Evolutionary conservation across 345 rosid species (phyloP), one percentile per base, ranked within the genome.

Genomic region (Mangifera indica): DNA sequence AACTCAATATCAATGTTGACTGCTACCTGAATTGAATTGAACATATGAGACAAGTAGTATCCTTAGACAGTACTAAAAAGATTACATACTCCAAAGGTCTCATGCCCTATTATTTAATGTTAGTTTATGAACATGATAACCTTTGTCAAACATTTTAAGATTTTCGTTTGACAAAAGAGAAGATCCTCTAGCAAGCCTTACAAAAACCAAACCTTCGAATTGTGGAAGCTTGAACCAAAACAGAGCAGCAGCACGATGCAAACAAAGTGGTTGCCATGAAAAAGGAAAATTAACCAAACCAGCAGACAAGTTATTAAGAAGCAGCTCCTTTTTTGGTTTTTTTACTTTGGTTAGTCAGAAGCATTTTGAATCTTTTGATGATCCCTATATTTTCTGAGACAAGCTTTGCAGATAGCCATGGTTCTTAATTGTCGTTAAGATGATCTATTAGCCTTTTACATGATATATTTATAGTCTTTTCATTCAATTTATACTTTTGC

Each of bases 1-100:
- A 88, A 82, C 57, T 86, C 85, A 60, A 93, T 86, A 77, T 84
- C 96, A 67, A 93, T 73, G 77, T 88, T 83, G 52, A 88, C 70
- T 46, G 83, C 91, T 63, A 85, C 81, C 97, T 93, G 82, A 54
- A 74, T 69, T 61, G 53, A 72, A 78, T 17, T 32, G 62, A 63
- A 65, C 45, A 62, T 48, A 63, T 32, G 32, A 75, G 74, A 63
- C 17, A 69, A 77, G 29, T 46, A 67, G 55, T 18, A 21, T 54
- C 56, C 32, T 18, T 5, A 21, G 57, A 73, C 46, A 72, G 37
- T 46, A 58, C 48, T 7, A n/a, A 25, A 44, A 74, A 76, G 40
- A 45, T 22, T n/a, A 46, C 24, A 52, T 22, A 54, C 69, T 74
- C 59, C 32, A 69, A 17, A 49, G 20, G 40, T 22, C 65, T 17